Percentiles rank a stretch among this genome's conserved stretches.
Conservation (phyloP, 176 grass and related monocot genomes). For the Guadua angustifolia region DNA sequence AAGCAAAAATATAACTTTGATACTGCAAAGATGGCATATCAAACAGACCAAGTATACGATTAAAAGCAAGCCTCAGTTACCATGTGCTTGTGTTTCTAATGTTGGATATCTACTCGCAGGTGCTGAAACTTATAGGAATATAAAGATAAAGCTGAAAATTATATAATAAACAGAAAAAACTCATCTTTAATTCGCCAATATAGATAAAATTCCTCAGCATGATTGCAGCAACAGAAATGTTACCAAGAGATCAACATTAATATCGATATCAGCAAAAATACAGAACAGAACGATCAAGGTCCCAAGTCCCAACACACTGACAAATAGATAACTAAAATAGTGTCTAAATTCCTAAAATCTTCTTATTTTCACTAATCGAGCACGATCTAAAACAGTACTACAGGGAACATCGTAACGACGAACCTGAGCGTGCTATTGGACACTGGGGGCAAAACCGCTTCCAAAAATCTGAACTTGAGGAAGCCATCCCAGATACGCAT, state of each 20-base stretch:
- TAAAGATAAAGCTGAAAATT: not conserved
- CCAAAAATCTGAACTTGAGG: constrained; percentile 10
- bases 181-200: not conserved
- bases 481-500: not conserved
- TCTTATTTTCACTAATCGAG: not conserved
- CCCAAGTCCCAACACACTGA: not conserved
- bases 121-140: not conserved
- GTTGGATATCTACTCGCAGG: not conserved
- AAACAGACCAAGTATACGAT: not conserved
- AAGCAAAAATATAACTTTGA: not conserved
- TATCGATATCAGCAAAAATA: not conserved
- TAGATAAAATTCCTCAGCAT: not conserved
- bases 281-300: not conserved
- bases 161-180: not conserved
- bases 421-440: not conserved
- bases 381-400: not conserved
- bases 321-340: not conserved
- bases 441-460: not conserved
- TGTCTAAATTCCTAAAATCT: not conserved
- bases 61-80: not conserved
- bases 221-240: not conserved
- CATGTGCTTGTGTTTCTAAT: not conserved
- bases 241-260: constrained; percentile 13
- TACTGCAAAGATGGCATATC: not conserved
- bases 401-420: not conserved